A percentile compares a stretch with the other conserved stretches of the same genome.
phyloP scores from a whole-genome alignment of 768 basidiomycete genomes.

The Dentipellis fragilis region DNA sequence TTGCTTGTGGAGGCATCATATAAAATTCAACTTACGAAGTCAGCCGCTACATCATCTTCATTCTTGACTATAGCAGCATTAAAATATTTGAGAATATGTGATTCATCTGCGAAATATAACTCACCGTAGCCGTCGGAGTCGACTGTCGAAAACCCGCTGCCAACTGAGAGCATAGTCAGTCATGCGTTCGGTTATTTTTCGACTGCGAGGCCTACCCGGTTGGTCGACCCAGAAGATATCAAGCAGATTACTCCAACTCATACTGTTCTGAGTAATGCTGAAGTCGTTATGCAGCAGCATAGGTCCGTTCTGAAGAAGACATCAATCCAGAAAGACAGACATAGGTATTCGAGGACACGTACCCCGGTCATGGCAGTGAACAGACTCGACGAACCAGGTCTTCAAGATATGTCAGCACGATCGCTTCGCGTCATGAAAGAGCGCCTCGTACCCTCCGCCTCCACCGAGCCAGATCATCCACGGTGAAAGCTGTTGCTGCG shows the following conservation, averaged over 20 bases:
- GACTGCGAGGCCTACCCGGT: constrained; percentile 26
- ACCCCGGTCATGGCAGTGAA: constrained; percentile 52
- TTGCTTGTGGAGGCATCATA: background rate
- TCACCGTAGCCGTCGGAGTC: constrained; percentile 52
- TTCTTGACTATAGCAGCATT: constrained; percentile 26
- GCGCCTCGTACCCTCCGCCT: constrained; percentile 16
- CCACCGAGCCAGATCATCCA: constrained; percentile 31
- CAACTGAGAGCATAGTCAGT: constrained; percentile 25
- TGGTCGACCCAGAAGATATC: constrained; percentile 73
- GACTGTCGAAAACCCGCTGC: constrained; percentile 54
- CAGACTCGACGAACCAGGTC: constrained; percentile 66
- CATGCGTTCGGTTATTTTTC: background rate
- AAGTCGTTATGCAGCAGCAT: constrained; percentile 46
- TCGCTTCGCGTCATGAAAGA: background rate
- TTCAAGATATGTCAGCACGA: constrained; percentile 5
- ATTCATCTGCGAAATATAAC: constrained; percentile 7
- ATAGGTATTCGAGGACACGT: constrained; percentile 7
- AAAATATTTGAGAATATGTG: background rate
- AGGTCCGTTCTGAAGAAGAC: constrained; percentile 53
- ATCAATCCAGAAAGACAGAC: background rate
- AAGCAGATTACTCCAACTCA: constrained; percentile 49
- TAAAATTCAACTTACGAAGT: constrained; percentile 6
- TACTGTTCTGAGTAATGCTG: constrained; percentile 36
- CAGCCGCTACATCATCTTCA: constrained; percentile 8
- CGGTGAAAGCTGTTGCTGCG: constrained; percentile 18